Base-by-base conservation (phyloP, 148 eudicot species). In the Nepenthes gracilis region DNA sequence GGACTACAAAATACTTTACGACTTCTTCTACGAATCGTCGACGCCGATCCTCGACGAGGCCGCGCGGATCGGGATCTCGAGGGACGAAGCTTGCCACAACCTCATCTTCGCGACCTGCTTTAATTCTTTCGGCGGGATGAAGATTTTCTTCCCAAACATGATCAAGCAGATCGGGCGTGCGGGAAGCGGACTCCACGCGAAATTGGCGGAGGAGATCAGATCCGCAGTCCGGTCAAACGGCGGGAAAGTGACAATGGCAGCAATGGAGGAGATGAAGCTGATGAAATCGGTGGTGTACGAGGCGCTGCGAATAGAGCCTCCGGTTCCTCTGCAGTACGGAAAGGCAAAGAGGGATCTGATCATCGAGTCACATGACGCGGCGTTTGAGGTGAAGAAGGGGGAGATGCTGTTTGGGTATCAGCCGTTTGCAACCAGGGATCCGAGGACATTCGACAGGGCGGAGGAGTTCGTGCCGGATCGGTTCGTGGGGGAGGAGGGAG, bases 51-150 rank as follows among this genome's bases (percentile, higher is more conserved):
- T 86, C 1, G 83, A 84, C 2, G 86, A 85, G 47, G 96, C 95
- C 0, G 83, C 77, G 4, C 62, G 47, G 5, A 33, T 88, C 2
- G 96, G 86, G 0, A 62, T 93, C 36, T 79, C 88, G 0, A 72
- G 81, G 4, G 98, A 93, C 5, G 98, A 93, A 43, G 94, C 98
- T 1, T 79, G 86, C 40, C 98, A 93, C 37, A 93, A 93, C 35
- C 48, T 93, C 0, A 5, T 93, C 0, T 93, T 84, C 75, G 68
- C 98, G 33, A 88, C 96, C 2, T 93, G 98, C 66, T 93, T 93
- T 69, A 93, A 93, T 34, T 70, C 95, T 1, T 93, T 86, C 53
- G 98, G 98, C 1, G 98, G 98, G 2, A 86, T 93, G 85, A 93
- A 79, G 52, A 62, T 88, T 2, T 70, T 88, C 13, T 88, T 93